Evolutionary conservation across 1,284 basidiomycete species (phyloP).

Genomic region (Pseudomicrostroma phylloplanum): DNA sequence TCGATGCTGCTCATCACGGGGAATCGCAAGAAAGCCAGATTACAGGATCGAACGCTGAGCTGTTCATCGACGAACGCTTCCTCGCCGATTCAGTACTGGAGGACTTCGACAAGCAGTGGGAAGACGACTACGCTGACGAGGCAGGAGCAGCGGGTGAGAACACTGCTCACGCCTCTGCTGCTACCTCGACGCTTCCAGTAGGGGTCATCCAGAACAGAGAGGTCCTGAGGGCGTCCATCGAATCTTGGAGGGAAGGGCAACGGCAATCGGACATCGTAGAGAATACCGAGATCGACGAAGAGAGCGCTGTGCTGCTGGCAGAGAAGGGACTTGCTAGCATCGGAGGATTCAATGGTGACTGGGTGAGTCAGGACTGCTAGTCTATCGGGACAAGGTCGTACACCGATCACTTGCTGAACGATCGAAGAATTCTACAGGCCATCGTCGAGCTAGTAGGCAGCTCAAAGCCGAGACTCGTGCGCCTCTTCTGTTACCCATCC

Average conservation of each 20-base stretch:
- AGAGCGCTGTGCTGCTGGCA: slow-evolving; percentile 31
- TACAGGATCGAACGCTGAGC: too few species aligned
- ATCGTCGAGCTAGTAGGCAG: slow-evolving; percentile 39
- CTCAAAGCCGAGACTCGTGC: slow-evolving; percentile 24
- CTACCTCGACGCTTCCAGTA: not conserved
- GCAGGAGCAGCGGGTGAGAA: not conserved
- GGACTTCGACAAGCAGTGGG: slow-evolving; percentile 20
- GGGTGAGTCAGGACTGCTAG: slow-evolving; percentile 57
- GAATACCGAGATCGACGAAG: slow-evolving; percentile 31
- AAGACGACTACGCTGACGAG: not conserved
- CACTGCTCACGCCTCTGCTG: not conserved
- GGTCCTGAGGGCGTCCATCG: slow-evolving; percentile 2
- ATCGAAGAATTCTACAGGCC: not conserved
- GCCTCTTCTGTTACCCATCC: slow-evolving; percentile 19
- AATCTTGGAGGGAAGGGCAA: not conserved
- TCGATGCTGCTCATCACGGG: slow-evolving; percentile 7
- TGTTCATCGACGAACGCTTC: slow-evolving; percentile 34
- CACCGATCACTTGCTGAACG: not conserved
- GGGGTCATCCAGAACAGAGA: not conserved
- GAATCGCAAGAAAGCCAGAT: too few species aligned
- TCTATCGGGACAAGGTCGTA: too few species aligned
- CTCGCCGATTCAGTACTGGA: slow-evolving; percentile 31
- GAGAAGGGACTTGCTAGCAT: slow-evolving; percentile 62
- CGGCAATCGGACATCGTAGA: slow-evolving; percentile 16
- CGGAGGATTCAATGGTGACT: slow-evolving; percentile 77